These are phyloP conservation scores for Pisolithus microcarpus DNA, from an alignment of 768 basidiomycete genomes.

Conservation along the genomic window DNA sequence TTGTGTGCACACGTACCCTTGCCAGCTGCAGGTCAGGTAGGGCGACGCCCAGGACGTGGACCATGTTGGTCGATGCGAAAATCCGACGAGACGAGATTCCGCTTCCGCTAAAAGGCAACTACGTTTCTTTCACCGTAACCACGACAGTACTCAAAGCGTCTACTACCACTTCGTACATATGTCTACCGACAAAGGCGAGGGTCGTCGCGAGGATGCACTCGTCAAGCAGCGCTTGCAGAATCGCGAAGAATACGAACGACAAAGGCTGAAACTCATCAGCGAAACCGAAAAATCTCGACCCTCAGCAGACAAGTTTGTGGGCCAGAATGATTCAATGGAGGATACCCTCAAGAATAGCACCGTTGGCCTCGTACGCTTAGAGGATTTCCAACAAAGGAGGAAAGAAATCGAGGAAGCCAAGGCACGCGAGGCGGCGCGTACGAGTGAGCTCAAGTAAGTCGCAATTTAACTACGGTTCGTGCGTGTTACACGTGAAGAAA, in stretches of 20 bases:
- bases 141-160: slow-evolving; percentile 6
- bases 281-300: slow-evolving; percentile 93
- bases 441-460: slow-evolving; percentile 83
- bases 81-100: background rate
- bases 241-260: slow-evolving; percentile 75
- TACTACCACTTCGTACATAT: slow-evolving; percentile 41
- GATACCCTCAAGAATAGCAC: slow-evolving; percentile 87
- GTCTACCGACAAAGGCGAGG: slow-evolving; percentile 73
- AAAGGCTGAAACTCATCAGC: slow-evolving; percentile 72
- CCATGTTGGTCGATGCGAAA: slow-evolving; percentile 37
- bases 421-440: slow-evolving; percentile 79
- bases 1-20: slow-evolving; percentile 46
- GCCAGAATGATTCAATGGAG: slow-evolving; percentile 91
- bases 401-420: slow-evolving; percentile 90
- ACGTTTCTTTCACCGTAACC: slow-evolving; percentile 2
- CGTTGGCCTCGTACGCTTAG: slow-evolving; percentile 83
- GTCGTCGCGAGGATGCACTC: slow-evolving; percentile 80
- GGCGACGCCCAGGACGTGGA: slow-evolving; percentile 82
- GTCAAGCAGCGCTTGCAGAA: slow-evolving; percentile 74
- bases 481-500: slow-evolving; percentile 12
- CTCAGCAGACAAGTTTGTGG: slow-evolving; percentile 82
- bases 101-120: background rate
- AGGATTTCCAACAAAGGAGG: slow-evolving; percentile 86
- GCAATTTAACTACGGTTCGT: slow-evolving; percentile 16
- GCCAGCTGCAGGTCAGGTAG: slow-evolving; percentile 71